Conservation (phyloP, 495 filamentous ascomycete genomes). For the Tetracladium marchalianum region DNA sequence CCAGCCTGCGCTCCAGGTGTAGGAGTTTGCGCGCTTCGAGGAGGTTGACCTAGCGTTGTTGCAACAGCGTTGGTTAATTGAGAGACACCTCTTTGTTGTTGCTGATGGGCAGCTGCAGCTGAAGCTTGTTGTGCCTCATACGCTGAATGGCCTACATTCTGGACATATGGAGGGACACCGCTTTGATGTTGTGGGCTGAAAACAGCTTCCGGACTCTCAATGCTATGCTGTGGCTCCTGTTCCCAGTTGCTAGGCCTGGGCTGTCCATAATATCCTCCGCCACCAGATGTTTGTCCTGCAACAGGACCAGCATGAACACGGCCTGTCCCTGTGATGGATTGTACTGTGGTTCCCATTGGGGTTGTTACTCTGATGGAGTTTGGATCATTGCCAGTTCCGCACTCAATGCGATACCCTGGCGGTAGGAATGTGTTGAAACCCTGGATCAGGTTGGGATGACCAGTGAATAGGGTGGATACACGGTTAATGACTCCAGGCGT, state of each 20-base stretch:
- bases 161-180: constrained; percentile 33
- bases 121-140: constrained; percentile 39
- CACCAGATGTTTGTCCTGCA: constrained; percentile 20
- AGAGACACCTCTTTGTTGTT: constrained; percentile 73
- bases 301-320: constrained; percentile 30
- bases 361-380: constrained; percentile 96
- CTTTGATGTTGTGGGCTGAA: constrained; percentile 40
- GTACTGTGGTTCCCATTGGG: constrained; percentile 65
- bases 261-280: constrained; percentile 28
- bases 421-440: constrained; percentile 98
- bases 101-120: constrained; percentile 53
- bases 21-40: constrained; percentile 32
- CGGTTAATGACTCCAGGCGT: constrained; percentile 96
- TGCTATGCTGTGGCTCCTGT: constrained; percentile 43
- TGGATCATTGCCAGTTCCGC: constrained; percentile 80
- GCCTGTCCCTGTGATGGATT: constrained; percentile 40
- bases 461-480: constrained; percentile 92
- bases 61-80: constrained; percentile 70
- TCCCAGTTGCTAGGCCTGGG: constrained; percentile 35
- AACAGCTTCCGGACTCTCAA: constrained; percentile 42
- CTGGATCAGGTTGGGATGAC: constrained; percentile 92
- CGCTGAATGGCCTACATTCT: constrained; percentile 24
- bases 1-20: constrained; percentile 32
- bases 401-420: constrained; percentile 95
- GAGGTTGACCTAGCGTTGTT: constrained; percentile 30